A percentile compares a stretch with the other conserved stretches of the same genome.
Conservation (phyloP, 371 early-diverging fungal species). For the Mucor racemosus region DNA sequence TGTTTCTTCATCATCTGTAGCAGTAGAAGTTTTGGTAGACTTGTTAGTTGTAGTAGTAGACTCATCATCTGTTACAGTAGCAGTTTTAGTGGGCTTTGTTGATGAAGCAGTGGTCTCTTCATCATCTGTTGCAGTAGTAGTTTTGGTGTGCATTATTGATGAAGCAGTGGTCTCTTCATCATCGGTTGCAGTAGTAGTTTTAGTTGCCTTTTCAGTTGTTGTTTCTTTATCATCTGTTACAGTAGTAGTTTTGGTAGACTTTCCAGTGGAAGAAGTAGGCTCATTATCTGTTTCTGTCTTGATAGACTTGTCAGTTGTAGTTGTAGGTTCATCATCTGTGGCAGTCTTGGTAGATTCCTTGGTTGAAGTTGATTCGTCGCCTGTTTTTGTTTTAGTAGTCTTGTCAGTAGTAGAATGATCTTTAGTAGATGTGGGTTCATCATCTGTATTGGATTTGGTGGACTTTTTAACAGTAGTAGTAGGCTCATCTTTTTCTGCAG, state of each 20-base stretch:
- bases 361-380: not conserved
- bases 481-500: not conserved
- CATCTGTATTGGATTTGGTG: conserved; percentile 13
- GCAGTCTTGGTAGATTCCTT: conserved; percentile 7
- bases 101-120: not conserved
- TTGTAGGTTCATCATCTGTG: conserved; percentile 13
- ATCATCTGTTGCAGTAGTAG: conserved; percentile 2
- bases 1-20: not conserved
- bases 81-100: conserved; percentile 10
- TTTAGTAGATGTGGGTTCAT: conserved; percentile 3
- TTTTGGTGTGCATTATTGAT: no score
- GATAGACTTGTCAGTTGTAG: conserved; percentile 4
- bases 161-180: not conserved
- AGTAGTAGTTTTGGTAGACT: conserved; percentile 5
- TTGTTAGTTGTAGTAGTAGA: not conserved
- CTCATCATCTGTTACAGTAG: not conserved
- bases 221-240: not conserved
- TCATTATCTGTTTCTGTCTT: conserved; percentile 10
- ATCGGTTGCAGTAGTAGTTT: not conserved
- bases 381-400: not conserved
- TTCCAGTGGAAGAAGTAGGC: not conserved
- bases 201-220: not conserved
- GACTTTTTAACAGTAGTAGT: conserved; percentile 16
- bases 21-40: not conserved
- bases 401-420: not conserved